Evolutionary conservation across 208 protist species (phyloP), one percentile per base, ranked within the genome.

Genomic region (Plasmodiophora brassicae): DNA sequence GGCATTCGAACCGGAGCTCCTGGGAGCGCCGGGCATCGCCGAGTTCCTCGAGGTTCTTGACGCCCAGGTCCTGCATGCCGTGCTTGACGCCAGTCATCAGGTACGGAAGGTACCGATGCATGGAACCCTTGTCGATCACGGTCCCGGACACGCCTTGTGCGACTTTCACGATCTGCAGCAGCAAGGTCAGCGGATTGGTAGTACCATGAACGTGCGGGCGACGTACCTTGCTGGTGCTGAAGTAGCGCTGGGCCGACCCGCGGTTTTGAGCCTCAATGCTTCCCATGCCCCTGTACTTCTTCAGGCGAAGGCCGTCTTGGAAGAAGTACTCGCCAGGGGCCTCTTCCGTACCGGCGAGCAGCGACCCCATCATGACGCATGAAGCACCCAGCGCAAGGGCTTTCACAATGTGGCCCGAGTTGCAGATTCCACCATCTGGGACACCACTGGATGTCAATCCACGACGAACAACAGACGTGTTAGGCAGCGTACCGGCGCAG

Each of bases 361-460:
- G 84, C 38, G 90, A 92, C n/a, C 91, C 91, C 91, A 93, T 93
- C 91, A 93, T 93, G 10, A 92, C 90, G 54, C 32, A 86, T 39
- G 71, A 90, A 5, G 91, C 91, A 41, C 91, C 91, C 41, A 90
- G 41, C 43, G 85, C 39, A n/a, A 93, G 88, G 35, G 91, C 91
- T 88, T 92, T 92, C 38, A 88, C 44, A 57, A 93, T 91, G 36
- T 93, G 91, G 28, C 91, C 91, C 28, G 88, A 71, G 46, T 89
- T 92, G 45, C 60, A 71, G 88, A 93, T 91, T 39, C 91, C 91
- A 35, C 91, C 91, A 86, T 93, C 91, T 36, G 85, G 85, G 44
- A 90, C 72, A 20, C 60, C 43, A 60, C n/a, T n/a, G n/a, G n/a
- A n/a, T n/a, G n/a, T n/a, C n/a, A n/a, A n/a, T n/a, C n/a, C n/a